These are phyloP conservation scores for Strobilomyces dryophilus DNA, from an alignment of 768 basidiomycete species.

Conservation along the genomic window DNA sequence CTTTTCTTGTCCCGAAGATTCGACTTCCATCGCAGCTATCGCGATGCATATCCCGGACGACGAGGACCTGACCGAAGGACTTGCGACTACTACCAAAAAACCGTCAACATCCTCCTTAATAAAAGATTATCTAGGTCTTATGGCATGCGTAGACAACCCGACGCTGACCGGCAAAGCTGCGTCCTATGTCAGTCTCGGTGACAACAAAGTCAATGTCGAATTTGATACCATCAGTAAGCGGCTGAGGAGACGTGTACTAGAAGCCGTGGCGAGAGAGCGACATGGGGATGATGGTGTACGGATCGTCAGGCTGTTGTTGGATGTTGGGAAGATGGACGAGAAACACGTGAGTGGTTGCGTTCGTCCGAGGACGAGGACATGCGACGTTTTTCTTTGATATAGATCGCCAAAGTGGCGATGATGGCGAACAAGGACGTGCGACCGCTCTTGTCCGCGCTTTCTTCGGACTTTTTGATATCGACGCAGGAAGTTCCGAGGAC, in stretches of 20 bases:
- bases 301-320: slow-evolving; percentile 71
- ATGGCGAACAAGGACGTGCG: slow-evolving; percentile 87
- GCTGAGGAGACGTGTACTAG: slow-evolving; percentile 66
- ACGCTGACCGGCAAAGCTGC: slow-evolving; percentile 63
- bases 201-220: slow-evolving; percentile 75
- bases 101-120: slow-evolving; percentile 53
- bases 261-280: slow-evolving; percentile 75
- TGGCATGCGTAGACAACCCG: slow-evolving; percentile 81
- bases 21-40: slow-evolving; percentile 63
- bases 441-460: slow-evolving; percentile 71
- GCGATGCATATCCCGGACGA: slow-evolving; percentile 60
- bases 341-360: slow-evolving; percentile 61
- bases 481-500: slow-evolving; percentile 92
- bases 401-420: slow-evolving; percentile 95
- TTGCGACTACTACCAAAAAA: slow-evolving; percentile 54
- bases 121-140: slow-evolving; percentile 77
- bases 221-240: slow-evolving; percentile 69
- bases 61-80: slow-evolving; percentile 56
- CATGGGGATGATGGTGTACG: slow-evolving; percentile 82
- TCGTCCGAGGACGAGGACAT: neutral
- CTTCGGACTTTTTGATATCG: slow-evolving; percentile 78
- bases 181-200: slow-evolving; percentile 67
- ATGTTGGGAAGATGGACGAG: slow-evolving; percentile 90
- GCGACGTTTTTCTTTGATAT: slow-evolving; percentile 2
- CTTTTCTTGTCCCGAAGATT: slow-evolving; percentile 39